Conservation (phyloP, 2,329 filamentous ascomycete genomes). For the Penicillium sp. region DNA sequence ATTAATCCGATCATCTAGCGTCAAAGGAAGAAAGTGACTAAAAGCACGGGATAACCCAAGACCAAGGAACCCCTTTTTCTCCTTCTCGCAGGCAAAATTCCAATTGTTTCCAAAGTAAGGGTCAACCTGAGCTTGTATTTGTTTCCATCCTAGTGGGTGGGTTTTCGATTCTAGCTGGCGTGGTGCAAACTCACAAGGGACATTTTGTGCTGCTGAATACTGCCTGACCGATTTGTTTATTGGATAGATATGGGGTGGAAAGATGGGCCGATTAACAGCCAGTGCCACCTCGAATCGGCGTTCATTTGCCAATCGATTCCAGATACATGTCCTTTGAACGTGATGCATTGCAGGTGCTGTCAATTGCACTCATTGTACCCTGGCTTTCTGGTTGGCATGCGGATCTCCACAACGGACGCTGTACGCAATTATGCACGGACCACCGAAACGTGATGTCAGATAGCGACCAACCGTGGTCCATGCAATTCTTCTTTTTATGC, state of each 20-base stretch:
- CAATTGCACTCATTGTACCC: neutral
- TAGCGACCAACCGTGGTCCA: neutral
- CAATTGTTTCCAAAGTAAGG: slow-evolving; percentile 13
- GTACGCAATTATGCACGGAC: neutral
- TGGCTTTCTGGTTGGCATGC: neutral
- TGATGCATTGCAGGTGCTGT: neutral
- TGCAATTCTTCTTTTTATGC: neutral
- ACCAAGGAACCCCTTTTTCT: slow-evolving; percentile 10
- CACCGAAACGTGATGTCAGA: slow-evolving; percentile 3
- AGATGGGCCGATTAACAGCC: neutral
- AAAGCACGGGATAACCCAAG: slow-evolving; percentile 16
- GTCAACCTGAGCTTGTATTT: slow-evolving; percentile 13
- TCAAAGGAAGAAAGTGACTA: slow-evolving; percentile 12
- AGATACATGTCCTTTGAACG: neutral
- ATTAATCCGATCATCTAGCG: slow-evolving; percentile 10
- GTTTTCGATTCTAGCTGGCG: slow-evolving; percentile 10
- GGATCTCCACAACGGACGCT: neutral
- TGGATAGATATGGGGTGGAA: neutral
- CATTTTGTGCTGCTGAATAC: slow-evolving; percentile 3
- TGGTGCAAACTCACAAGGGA: slow-evolving; percentile 2
- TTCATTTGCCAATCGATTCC: neutral
- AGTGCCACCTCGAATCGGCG: neutral
- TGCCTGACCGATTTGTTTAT: neutral
- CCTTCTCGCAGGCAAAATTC: slow-evolving; percentile 11
- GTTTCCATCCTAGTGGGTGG: slow-evolving; percentile 12